Conservation (phyloP, 371 early-diverging fungal genomes). For the Dinochytrium kinnereticum region DNA sequence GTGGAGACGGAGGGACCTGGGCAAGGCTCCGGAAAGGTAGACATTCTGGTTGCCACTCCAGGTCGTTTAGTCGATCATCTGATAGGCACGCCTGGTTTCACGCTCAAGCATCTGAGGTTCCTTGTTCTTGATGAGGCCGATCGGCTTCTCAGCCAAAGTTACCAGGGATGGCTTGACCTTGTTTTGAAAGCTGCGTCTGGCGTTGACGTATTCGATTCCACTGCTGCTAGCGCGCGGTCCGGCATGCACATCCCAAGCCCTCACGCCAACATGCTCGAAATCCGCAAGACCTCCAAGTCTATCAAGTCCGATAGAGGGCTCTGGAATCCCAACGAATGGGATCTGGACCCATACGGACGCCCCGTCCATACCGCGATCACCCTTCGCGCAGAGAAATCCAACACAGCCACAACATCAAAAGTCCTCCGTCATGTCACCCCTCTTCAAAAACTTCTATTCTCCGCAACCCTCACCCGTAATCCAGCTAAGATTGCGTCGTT, state of each 20-base stretch:
- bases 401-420: slow-evolving; percentile 59
- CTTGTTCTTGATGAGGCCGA: slow-evolving; percentile 71
- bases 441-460: slow-evolving; percentile 87
- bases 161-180: slow-evolving; percentile 91
- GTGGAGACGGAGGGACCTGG: slow-evolving; percentile 47
- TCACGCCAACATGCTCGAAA: slow-evolving; percentile 79
- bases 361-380: slow-evolving; percentile 22
- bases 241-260: background rate
- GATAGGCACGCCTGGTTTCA: slow-evolving; percentile 56
- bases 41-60: slow-evolving; percentile 92
- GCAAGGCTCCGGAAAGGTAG: slow-evolving; percentile 76
- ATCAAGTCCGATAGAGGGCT: no score
- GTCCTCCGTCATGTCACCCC: slow-evolving; percentile 59
- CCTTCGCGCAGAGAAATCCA: slow-evolving; percentile 3
- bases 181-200: slow-evolving; percentile 66
- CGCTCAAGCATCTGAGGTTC: slow-evolving; percentile 56
- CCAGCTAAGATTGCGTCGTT: slow-evolving; percentile 90
- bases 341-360: background rate
- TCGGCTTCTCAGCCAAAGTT: slow-evolving; percentile 87
- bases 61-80: slow-evolving; percentile 69
- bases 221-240: background rate
- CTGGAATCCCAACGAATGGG: background rate
- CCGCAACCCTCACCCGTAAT: slow-evolving; percentile 90
- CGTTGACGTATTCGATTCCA: slow-evolving; percentile 6
- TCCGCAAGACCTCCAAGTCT: no score